Evolutionary conservation across 139 green algal genomes (phyloP).

Genomic region (Chlamydomonas sphaeroides): DNA sequence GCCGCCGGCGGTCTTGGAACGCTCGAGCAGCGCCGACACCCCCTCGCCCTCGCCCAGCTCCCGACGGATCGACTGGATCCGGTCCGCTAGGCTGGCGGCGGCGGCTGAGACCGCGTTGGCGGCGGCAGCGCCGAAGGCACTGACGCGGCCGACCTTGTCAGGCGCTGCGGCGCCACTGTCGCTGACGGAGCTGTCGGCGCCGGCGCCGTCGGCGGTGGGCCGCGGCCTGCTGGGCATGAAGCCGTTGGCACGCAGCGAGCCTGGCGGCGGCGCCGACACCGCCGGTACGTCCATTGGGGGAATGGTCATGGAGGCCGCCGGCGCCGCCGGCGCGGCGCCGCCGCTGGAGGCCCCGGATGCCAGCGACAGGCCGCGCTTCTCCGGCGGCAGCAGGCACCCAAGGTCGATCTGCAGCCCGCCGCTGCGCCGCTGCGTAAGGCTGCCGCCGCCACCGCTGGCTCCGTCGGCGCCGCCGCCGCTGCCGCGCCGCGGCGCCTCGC

Average conservation of each 20-base stretch:
- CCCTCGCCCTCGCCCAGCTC: conserved; percentile 78
- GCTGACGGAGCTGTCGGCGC: too few relatives aligned
- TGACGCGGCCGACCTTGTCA: not conserved
- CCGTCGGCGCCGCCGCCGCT: too few relatives aligned
- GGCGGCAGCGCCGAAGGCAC: not conserved
- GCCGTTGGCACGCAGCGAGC: too few relatives aligned
- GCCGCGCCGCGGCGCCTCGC: too few relatives aligned
- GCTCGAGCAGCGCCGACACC: conserved; percentile 65
- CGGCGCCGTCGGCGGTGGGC: too few relatives aligned
- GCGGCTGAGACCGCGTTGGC: not conserved
- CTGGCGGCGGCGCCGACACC: not conserved
- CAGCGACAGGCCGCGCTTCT: conserved; percentile 13
- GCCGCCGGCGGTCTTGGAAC: not conserved
- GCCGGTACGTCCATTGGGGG: not conserved
- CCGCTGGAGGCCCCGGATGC: too few relatives aligned
- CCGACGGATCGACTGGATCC: conserved; percentile 23
- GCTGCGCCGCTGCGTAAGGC: not conserved
- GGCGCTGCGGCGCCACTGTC: too few relatives aligned
- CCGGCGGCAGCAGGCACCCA: conserved; percentile 10
- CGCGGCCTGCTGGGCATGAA: too few relatives aligned
- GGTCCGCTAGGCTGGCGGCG: not conserved
- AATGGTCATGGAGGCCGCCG: not conserved
- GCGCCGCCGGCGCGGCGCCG: too few relatives aligned
- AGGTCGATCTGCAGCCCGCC: conserved; percentile 21
- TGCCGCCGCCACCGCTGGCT: not conserved